These are phyloP conservation scores for Oropetium thomaeum DNA, from an alignment of 176 grass and related monocot species.

Conservation along the genomic window DNA sequence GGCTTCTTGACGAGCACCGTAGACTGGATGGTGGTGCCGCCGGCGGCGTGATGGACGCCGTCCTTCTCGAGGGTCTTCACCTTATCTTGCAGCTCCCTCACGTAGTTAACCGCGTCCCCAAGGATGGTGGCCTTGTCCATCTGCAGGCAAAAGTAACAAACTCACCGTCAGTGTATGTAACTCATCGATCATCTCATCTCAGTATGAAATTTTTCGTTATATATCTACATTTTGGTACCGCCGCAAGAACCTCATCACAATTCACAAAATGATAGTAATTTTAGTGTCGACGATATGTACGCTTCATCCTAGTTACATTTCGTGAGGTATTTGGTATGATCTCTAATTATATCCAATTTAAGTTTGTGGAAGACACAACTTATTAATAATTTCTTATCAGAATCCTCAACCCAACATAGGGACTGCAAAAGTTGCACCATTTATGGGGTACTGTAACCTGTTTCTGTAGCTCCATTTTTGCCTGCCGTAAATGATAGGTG, in stretches of 20 bases:
- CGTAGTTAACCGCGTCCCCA: slow-evolving; percentile 66
- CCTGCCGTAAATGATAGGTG: not conserved
- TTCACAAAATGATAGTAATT: too few species aligned
- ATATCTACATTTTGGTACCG: too few species aligned
- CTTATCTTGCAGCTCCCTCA: slow-evolving; percentile 69
- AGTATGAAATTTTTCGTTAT: too few species aligned
- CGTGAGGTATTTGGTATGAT: not conserved
- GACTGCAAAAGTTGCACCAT: not conserved
- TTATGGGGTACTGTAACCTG: too few species aligned
- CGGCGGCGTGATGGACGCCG: too few species aligned
- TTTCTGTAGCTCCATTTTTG: too few species aligned
- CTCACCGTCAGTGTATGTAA: not conserved
- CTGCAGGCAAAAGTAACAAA: slow-evolving; percentile 32
- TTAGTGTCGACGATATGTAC: not conserved
- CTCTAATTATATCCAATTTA: not conserved
- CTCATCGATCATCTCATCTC: too few species aligned
- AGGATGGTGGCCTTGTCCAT: slow-evolving; percentile 88
- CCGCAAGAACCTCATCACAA: not conserved
- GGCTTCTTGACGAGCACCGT: slow-evolving; percentile 45
- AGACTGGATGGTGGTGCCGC: slow-evolving; percentile 25
- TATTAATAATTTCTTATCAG: not conserved
- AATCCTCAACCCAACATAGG: not conserved
- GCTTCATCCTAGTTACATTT: not conserved
- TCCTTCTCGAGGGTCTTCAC: slow-evolving; percentile 53
- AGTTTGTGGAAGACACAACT: not conserved